Base-by-base conservation (phyloP, 805 yeast genomes). In the Deakozyma indianensis region DNA sequence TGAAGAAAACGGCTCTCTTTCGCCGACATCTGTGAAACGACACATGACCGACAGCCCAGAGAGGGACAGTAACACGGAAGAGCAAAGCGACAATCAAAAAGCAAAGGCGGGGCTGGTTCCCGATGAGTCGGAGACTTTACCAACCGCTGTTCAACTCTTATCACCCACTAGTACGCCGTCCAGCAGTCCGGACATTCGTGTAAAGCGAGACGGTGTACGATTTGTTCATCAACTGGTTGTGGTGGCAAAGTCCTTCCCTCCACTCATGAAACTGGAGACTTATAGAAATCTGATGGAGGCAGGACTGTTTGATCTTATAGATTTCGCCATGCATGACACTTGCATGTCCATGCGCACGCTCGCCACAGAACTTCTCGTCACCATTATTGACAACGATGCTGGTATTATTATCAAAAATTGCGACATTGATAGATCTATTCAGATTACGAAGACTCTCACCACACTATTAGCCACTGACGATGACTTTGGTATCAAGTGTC, bases 341-440 rank as follows among this genome's bases (percentile, higher is more conserved):
- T 62, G 62, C 1, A 59, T 66, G 35, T 66, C 68, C 3, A 70
- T 77, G 7, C 67, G 90, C 46, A 76, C 79, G 1, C 57, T 83
- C 21, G 94, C 94, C 0, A 79, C 92, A 0, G 96, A 90, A 56
- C 63, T 85, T 5, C 73, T 88, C 15, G 82, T 83, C 5, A 68
- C 86, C 1, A 78, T 87, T 3, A 80, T 88, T 22, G 96, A 88
- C 48, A 90, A 83, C 53, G 95, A 87, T 56, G 79, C 83, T 7
- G 61, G 77, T 15, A 60, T 83, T 35, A 76, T 84, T 29, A 43
- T 54, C 14, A 42, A 49, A 18, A 47, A 42, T 18, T 35, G 35
- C 25, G 43, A 29, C 32, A 41, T 48, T 32, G 23, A 41, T 24
- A 42, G 48, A 46, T 20, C 18, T 35, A 16, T 48, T 45, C 41